Evolutionary conservation across 331 rosid genomes (phyloP).

Genomic region (Rosa hybrid): DNA sequence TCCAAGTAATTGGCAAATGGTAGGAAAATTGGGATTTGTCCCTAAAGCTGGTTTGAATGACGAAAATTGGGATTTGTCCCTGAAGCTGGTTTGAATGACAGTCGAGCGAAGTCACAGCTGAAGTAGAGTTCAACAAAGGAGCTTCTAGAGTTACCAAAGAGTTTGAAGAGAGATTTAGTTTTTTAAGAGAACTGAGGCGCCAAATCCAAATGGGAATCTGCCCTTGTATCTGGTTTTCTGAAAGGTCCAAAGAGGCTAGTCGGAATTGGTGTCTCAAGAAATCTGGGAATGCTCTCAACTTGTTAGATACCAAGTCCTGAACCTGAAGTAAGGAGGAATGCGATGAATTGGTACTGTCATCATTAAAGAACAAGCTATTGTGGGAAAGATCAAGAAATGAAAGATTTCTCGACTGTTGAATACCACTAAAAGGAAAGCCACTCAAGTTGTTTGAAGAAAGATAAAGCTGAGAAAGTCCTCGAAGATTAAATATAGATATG

Average conservation of each 20-base stretch:
- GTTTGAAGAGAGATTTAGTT: constrained; percentile 24
- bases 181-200: neutral
- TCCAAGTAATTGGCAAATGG: constrained; percentile 11
- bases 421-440: constrained; percentile 3
- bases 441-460: constrained; percentile 25
- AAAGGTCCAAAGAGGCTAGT: constrained; percentile 21
- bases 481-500: constrained; percentile 4
- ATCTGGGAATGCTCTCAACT: constrained; percentile 13
- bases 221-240: constrained; percentile 23
- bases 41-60: constrained; percentile 21
- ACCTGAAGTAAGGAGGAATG: constrained; percentile 14
- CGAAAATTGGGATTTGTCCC: constrained; percentile 21
- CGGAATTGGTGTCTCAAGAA: constrained; percentile 25
- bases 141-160: constrained; percentile 30
- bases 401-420: constrained; percentile 22
- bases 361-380: constrained; percentile 10
- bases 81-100: constrained; percentile 25
- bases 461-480: constrained; percentile 9
- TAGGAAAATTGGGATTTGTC: constrained; percentile 1
- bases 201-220: constrained; percentile 26
- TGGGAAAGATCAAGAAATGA: constrained; percentile 20
- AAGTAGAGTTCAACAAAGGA: constrained; percentile 23
- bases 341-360: neutral
- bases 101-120: constrained; percentile 28
- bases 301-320: constrained; percentile 8